Percentiles rank a stretch among this genome's conserved stretches.
These are phyloP conservation scores for Naganishia onofrii DNA, from an alignment of 768 basidiomycete species.

Conservation along the genomic window DNA sequence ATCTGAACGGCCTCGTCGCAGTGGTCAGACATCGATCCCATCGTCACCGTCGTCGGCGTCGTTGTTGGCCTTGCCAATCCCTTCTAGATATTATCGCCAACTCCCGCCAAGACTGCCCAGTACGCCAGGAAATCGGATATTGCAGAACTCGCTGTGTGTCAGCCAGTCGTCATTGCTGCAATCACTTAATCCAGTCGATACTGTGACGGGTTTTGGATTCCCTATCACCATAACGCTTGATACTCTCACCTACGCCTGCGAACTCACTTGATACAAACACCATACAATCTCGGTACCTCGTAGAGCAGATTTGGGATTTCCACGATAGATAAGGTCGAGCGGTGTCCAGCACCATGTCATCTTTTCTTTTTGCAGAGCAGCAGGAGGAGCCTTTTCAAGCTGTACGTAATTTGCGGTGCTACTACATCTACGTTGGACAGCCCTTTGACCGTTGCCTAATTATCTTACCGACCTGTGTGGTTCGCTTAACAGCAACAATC, in stretches of 20 bases:
- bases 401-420: not conserved
- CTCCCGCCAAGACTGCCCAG: not conserved
- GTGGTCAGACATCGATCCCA: too few species aligned
- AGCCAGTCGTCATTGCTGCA: not conserved
- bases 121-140: not conserved
- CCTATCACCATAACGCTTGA: not conserved
- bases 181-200: not conserved
- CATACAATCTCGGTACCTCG: not conserved
- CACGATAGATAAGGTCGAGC: not conserved
- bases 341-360: not conserved
- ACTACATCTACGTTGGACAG: not conserved
- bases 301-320: not conserved
- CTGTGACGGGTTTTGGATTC: not conserved
- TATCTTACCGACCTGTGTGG: not conserved
- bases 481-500: constrained; percentile 17
- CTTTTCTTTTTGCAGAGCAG: constrained; percentile 16
- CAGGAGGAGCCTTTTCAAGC: constrained; percentile 23
- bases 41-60: too few species aligned
- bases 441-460: too few species aligned
- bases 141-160: not conserved
- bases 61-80: too few species aligned
- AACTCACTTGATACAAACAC: not conserved
- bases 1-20: too few species aligned
- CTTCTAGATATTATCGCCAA: not conserved
- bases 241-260: not conserved